A percentile compares a stretch with the other conserved stretches of the same genome.
phyloP scores from a whole-genome alignment of 108 stramenopile genomes.

The Skeletonema potamos region DNA sequence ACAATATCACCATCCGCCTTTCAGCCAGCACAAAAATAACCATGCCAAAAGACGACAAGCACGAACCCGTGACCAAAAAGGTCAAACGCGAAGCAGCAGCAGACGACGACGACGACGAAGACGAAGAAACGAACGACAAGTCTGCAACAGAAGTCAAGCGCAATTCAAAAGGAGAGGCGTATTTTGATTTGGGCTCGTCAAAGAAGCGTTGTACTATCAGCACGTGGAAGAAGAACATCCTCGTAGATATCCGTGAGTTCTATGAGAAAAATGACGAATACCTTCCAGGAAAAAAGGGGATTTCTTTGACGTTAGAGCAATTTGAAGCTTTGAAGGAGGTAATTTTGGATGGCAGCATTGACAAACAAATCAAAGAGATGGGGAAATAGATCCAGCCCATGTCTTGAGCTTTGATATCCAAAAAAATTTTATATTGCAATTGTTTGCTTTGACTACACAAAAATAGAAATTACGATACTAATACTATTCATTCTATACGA shows the following conservation, averaged over 20 bases:
- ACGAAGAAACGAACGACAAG: neutral
- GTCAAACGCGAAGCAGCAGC: neutral
- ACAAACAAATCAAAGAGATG: constrained; percentile 34
- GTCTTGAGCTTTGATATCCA: neutral
- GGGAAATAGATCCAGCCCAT: neutral
- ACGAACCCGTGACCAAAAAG: neutral
- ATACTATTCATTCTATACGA: neutral
- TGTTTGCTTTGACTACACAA: neutral
- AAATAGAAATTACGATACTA: neutral
- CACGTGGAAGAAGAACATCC: constrained; percentile 59
- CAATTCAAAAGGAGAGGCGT: constrained; percentile 76
- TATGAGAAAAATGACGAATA: constrained; percentile 76
- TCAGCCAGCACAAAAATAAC: neutral
- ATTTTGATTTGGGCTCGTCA: constrained; percentile 56
- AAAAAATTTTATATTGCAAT: neutral
- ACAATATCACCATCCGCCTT: neutral
- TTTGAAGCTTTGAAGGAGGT: constrained; percentile 30
- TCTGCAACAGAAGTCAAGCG: constrained; percentile 12
- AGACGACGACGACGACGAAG: neutral
- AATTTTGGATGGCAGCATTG: constrained; percentile 41
- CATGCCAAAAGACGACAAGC: neutral
- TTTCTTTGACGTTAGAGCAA: constrained; percentile 69
- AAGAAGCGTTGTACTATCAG: constrained; percentile 68
- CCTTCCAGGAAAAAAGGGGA: constrained; percentile 82
- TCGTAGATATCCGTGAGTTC: constrained; percentile 83